phyloP scores from a whole-genome alignment of 768 basidiomycete genomes.

The Agaricus blazei region DNA sequence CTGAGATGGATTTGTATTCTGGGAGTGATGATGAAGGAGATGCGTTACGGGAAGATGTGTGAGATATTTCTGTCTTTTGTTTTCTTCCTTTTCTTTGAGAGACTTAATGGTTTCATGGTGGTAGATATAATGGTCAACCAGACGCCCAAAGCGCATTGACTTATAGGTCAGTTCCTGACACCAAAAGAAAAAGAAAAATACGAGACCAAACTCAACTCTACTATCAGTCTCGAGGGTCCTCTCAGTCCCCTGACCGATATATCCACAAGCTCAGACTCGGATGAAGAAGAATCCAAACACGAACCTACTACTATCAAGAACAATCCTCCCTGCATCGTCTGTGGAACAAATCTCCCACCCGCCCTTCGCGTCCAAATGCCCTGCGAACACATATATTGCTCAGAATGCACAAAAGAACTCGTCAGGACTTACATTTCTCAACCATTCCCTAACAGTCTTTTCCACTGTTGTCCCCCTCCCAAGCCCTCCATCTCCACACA shows the following conservation, averaged over 20 bases:
- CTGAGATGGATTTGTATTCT: not conserved
- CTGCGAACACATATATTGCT: constrained; percentile 14
- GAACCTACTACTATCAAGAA: not conserved
- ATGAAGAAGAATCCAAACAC: not conserved
- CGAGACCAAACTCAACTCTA: no score
- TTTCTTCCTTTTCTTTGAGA: no score
- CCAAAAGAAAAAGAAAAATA: no score
- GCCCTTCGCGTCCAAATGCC: constrained; percentile 4
- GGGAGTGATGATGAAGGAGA: not conserved
- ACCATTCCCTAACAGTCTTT: constrained; percentile 4
- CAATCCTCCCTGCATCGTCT: not conserved
- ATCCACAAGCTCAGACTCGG: no score
- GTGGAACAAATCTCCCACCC: not conserved
- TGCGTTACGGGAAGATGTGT: not conserved
- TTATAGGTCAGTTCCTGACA: no score
- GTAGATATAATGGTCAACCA: no score
- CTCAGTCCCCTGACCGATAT: not conserved
- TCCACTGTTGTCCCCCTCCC: constrained; percentile 8
- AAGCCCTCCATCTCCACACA: constrained; percentile 3
- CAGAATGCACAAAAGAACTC: constrained; percentile 4
- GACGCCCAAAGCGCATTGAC: no score
- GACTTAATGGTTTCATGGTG: no score
- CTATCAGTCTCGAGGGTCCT: not conserved
- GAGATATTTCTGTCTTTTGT: not conserved
- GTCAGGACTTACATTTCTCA: constrained; percentile 4